Base-by-base conservation (phyloP, 2,329 filamentous ascomycete genomes). In the Torrubiellomyces zombiae region DNA sequence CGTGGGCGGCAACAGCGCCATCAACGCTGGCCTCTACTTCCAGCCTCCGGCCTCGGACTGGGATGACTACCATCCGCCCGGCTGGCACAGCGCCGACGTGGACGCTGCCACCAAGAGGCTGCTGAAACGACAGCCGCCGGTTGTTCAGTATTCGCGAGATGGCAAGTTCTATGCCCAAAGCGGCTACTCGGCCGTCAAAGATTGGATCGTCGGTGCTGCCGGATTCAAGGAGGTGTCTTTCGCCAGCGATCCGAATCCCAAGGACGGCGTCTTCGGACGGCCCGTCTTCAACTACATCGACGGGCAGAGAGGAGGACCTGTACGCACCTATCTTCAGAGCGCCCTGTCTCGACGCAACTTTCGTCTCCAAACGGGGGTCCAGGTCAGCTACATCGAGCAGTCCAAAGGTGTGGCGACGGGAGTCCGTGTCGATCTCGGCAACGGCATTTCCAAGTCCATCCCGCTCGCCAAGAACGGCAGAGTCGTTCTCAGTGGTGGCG, bases 21-120 rank as follows among this genome's bases (percentile, higher is more conserved):
- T 67, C 40, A 67, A 67, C 28, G 62, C 61, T 5, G 60, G 60
- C 7, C 38, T 66, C 2, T 65, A 55, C 38, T 63, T 65, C 31
- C 53, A 65, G 31, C 61, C 62, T 5, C 61, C 61, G 1, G 53
- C 56, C 2, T 57, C 55, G 2, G 62, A 67, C 32, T 66, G 56
- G 48, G 57, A 66, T 34, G 39, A 50, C 6, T 63, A 60, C 24
- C 56, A 57, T 26, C 59, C 59, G 0, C 31, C 40, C 0, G 58
- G 56, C 9, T 67, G 63, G 63, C 63, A 62, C 37, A 58, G 51
- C 21, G 39, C 37, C 2, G 60, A 66, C 29, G 55, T 68, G 33
- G 34, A 50, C 21, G 38, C 36, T n/a, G 58, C 62, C 0, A 62
- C 57, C 5, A 31, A 43, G 5, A 54, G 53, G 21, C 50, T 67